Conservation (phyloP, 116 monocot species). For the Iris pallida region DNA sequence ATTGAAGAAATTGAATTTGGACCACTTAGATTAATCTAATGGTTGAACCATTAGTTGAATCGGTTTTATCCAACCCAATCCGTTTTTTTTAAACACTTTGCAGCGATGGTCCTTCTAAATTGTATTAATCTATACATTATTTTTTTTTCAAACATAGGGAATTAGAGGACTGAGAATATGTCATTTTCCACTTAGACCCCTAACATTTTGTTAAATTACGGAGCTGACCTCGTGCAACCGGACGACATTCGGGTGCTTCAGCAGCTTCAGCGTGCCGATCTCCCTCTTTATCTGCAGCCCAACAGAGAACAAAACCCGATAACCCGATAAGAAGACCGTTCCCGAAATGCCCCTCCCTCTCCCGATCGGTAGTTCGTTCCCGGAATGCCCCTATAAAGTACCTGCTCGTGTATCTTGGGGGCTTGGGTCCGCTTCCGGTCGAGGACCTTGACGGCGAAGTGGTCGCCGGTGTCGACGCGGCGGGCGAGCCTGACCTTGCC, state of each 20-base stretch:
- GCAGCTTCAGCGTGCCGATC: slow-evolving; percentile 71
- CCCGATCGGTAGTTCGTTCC: too few species aligned
- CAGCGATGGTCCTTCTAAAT: too few species aligned
- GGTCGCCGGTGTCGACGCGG: slow-evolving; percentile 28
- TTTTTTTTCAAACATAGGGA: too few species aligned
- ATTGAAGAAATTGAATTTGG: too few species aligned
- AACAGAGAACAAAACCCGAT: background rate
- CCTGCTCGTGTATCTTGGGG: slow-evolving; percentile 53
- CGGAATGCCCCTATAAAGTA: slow-evolving; percentile 4
- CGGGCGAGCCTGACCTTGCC: slow-evolving; percentile 66
- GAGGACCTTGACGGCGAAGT: slow-evolving; percentile 68
- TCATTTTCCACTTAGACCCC: too few species aligned
- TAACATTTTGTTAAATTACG: background rate
- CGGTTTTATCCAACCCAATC: too few species aligned
- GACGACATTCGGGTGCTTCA: slow-evolving; percentile 79
- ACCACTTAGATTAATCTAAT: too few species aligned
- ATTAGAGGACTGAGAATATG: too few species aligned
- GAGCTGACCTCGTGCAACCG: slow-evolving; percentile 54
- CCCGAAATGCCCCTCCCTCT: slow-evolving; percentile 2
- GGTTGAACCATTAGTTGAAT: too few species aligned
- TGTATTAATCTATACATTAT: too few species aligned
- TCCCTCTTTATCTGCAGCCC: slow-evolving; percentile 66
- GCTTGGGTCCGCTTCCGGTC: slow-evolving; percentile 38
- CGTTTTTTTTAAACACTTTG: too few species aligned
- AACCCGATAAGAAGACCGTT: background rate